Conservation (phyloP, 768 basidiomycete genomes). For the Naganishia antarctica region DNA sequence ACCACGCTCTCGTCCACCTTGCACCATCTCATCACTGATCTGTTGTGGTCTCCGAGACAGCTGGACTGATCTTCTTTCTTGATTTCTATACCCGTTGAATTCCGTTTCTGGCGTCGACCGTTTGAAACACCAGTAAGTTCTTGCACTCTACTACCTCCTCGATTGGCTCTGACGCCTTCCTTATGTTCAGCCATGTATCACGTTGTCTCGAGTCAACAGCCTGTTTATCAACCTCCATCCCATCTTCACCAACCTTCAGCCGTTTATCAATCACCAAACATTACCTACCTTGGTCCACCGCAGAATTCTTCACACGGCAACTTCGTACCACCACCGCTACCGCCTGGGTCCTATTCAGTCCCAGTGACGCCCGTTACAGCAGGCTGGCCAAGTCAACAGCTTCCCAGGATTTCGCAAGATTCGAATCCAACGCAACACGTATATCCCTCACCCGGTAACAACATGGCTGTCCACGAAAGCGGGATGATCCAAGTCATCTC, state of each 20-base stretch:
- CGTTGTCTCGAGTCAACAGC: neutral
- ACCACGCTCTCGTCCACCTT: constrained; percentile 17
- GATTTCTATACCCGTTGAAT: neutral
- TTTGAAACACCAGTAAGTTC: constrained; percentile 5
- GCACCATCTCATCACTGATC: neutral
- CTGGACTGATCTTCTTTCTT: constrained; percentile 13
- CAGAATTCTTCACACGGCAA: neutral
- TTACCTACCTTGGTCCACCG: neutral
- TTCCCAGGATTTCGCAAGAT: neutral
- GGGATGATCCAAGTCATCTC: constrained; percentile 15
- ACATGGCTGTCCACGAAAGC: neutral
- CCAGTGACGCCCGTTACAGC: constrained; percentile 13
- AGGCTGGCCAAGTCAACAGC: neutral
- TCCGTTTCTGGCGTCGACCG: neutral
- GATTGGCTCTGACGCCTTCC: neutral
- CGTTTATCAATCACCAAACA: neutral
- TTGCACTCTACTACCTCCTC: neutral
- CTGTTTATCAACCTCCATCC: neutral
- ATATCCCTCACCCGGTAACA: constrained; percentile 7
- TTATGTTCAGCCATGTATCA: neutral
- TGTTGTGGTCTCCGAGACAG: neutral
- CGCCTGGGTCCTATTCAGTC: constrained; percentile 4
- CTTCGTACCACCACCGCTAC: constrained; percentile 1
- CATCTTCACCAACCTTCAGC: neutral
- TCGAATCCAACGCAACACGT: neutral